Conservation (phyloP, 805 yeast genomes). For the Kurtzmaniella fragi region DNA sequence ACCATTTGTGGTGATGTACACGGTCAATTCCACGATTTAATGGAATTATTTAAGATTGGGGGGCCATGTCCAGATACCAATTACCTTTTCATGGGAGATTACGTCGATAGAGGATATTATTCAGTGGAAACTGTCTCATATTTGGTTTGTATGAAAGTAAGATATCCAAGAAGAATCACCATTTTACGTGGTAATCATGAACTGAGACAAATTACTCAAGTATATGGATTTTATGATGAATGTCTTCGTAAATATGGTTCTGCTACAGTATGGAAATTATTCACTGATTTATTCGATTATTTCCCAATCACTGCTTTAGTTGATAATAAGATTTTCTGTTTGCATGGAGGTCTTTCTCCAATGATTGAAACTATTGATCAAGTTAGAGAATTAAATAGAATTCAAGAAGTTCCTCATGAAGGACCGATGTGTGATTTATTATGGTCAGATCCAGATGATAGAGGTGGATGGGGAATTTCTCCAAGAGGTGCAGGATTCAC, state of each 20-base stretch:
- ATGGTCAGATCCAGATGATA: conserved; percentile 97
- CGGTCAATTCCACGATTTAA: conserved; percentile 92
- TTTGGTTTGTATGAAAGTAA: conserved; percentile 84
- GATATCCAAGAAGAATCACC: conserved; percentile 88
- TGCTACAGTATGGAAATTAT: conserved; percentile 90
- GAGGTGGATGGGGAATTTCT: conserved; percentile 97
- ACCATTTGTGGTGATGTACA: conserved; percentile 97
- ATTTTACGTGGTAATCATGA: conserved; percentile 94
- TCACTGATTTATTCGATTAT: conserved; percentile 87
- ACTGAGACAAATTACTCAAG: conserved; percentile 93
- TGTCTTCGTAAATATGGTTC: conserved; percentile 89
- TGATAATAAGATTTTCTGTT: conserved; percentile 84
- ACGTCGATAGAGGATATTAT: conserved; percentile 86
- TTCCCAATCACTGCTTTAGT: conserved; percentile 92
- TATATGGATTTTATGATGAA: conserved; percentile 93
- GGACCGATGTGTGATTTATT: conserved; percentile 96
- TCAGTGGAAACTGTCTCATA: conserved; percentile 90
- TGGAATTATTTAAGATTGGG: conserved; percentile 89
- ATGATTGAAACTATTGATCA: conserved; percentile 92
- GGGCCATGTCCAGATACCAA: conserved; percentile 49
- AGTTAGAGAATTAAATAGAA: conserved; percentile 83
- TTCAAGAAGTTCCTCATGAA: conserved; percentile 96
- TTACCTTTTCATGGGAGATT: conserved; percentile 53
- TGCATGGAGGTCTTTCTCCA: conserved; percentile 94
- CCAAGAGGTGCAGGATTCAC: conserved; percentile 99